Evolutionary conservation across 2,329 filamentous ascomycete species (phyloP), one percentile per base, ranked within the genome.

Genomic region (Xylariaceae sp.): DNA sequence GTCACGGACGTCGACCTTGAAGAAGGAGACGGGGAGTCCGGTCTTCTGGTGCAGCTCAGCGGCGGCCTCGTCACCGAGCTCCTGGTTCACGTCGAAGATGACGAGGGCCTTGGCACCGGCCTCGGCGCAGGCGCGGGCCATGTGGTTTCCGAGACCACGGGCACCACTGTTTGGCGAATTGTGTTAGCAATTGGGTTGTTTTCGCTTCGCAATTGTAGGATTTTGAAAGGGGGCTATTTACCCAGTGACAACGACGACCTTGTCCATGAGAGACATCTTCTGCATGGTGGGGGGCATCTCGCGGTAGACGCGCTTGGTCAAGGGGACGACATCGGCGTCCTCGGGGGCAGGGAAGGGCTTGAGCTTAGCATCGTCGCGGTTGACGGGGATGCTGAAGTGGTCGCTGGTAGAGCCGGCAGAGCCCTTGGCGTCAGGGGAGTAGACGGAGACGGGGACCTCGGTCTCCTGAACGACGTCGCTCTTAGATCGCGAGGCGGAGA

Each of bases 1-100:
- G 66, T 91, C 86, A 69, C 88, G 87, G 37, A 92, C 88, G 68
- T 92, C 88, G 51, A 91, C 87, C 76, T 88, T 88, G 80, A 88
- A 90, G 79, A 91, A 92, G 52, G 84, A 84, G 51, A 89, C 86
- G 44, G 88, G 86, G 35, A 91, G 80, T 52, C 85, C 84, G n/a
- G 87, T 87, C 79, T 88, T 85, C 70, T 84, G 76, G 75, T 88
- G 85, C 49, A 92, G 80, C 74, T 89, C 85, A 17, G 82, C 82
- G 17, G 88, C 88, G 2, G 88, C 80, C 70, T 84, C 78, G 68
- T 90, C 87, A 34, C 88, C 89, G 11, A 89, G 80, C 67, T 89
- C 84, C 75, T 89, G 84, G 78, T 90, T 89, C 66, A 88, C 86
- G 68, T 92, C 88, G 70, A 92, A 86, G 71, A 92, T 88, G 70